Percentiles rank a stretch among this genome's conserved stretches.
These are phyloP conservation scores for Mimosa pudica DNA, from an alignment of 306 rosid genomes.

Conservation along the genomic window DNA sequence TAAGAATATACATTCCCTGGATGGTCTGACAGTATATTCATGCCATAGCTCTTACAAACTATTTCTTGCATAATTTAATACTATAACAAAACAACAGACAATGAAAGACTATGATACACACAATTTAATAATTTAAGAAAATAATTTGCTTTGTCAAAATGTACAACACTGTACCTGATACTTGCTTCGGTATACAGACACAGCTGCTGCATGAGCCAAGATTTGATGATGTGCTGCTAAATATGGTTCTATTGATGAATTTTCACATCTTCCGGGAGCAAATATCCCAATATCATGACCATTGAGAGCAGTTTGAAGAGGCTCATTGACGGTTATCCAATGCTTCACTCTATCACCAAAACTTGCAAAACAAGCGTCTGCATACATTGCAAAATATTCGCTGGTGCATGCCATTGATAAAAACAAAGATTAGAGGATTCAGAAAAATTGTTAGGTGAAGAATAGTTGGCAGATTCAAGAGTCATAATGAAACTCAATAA, in stretches of 20 bases:
- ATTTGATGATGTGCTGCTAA: constrained; percentile 84
- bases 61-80: constrained; percentile 8
- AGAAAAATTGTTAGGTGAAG: not conserved
- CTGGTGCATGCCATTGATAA: constrained; percentile 49
- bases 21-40: not conserved
- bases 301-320: constrained; percentile 82
- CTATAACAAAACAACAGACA: constrained; percentile 23
- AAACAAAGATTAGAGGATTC: not conserved
- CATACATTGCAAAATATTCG: constrained; percentile 72
- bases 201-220: constrained; percentile 88
- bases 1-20: not conserved
- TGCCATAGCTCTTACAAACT: not conserved
- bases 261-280: constrained; percentile 88
- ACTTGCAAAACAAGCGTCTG: constrained; percentile 84
- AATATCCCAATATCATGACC: constrained; percentile 60
- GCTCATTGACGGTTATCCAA: constrained; percentile 91
- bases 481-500: not conserved
- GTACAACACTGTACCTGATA: constrained; percentile 59
- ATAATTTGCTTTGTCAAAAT: not conserved
- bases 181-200: constrained; percentile 71
- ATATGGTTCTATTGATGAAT: constrained; percentile 64
- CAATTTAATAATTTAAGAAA: not conserved
- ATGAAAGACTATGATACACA: constrained; percentile 3
- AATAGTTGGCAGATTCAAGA: not conserved
- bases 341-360: constrained; percentile 95